Base-by-base conservation (phyloP, 192 early-diverging fungal species). In the Mortierella claussenii region DNA sequence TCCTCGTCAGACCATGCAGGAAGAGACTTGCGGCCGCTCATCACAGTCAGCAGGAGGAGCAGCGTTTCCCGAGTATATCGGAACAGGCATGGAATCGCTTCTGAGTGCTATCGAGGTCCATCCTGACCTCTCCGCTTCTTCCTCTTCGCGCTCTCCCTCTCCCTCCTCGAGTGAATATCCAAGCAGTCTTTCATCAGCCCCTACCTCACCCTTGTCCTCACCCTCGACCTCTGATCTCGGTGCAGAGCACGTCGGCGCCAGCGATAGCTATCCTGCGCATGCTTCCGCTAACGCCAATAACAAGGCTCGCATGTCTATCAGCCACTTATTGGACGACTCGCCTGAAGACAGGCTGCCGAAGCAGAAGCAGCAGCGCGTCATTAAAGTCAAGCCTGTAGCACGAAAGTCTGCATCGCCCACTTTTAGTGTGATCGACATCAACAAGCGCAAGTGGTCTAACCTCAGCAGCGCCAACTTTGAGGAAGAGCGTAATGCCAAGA, bases 381-480 rank as follows among this genome's bases (percentile, higher is more conserved):
- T 13, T 42, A 58, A 62, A 30, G 18, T 54, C 30, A 52, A 54
- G 45, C 42, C 65, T 11, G 9, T 4, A 27, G 31, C 36, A 20
- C 28, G 26, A 21, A 62, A 71, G 47, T 54, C 69, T 30, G 18
- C 60, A 20, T 74, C 61, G 1, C 60, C 56, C 20, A 65, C 65
- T 33, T 60, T 54, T 5, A 49, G 57, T 26, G 40, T 49, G 48
- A 59, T 48, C 21, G 64, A 67, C 40, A 51, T 66, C 42, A 56
- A 24, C 44, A 79, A 79, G 69, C 78, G 78, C 40, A 79, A 79
- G 37, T 79, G 78, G 78, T 82, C 81, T 2, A 67, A 78, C 28
- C 31, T 63, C 23, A 63, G 67, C 59, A 68, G 49, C 32, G 48
- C 46, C 53, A 68, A 71, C 54, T 43, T 68, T 55, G 69, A 82